A percentile compares a stretch with the other conserved stretches of the same genome.
Evolutionary conservation across 371 early-diverging fungal species (phyloP).

Genomic region (Nosema granulosis): DNA sequence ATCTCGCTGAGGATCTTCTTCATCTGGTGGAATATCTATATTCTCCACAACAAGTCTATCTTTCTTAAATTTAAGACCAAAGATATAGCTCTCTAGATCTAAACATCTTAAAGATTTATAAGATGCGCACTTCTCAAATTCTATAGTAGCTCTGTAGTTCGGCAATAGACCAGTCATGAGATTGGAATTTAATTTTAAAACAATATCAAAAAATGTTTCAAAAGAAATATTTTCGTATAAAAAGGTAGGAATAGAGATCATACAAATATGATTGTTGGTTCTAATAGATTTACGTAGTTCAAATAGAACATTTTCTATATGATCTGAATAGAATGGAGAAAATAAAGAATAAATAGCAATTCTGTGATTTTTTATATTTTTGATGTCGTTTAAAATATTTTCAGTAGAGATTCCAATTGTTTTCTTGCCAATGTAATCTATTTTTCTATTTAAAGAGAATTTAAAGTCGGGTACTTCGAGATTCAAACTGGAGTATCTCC

Average conservation of each 20-base stretch:
- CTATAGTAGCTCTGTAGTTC: conserved; percentile 30
- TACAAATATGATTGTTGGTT: conserved; percentile 15
- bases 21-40: conserved; percentile 42
- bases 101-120: background rate
- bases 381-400: conserved; percentile 9
- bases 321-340: conserved; percentile 5
- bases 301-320: conserved; percentile 11
- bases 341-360: conserved; percentile 27
- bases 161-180: conserved; percentile 25
- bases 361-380: background rate
- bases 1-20: background rate
- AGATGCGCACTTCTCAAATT: conserved; percentile 17
- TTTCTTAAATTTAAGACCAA: conserved; percentile 34
- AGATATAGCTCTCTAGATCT: conserved; percentile 21
- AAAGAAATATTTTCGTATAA: conserved; percentile 5
- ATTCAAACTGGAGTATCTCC: conserved; percentile 26
- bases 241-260: conserved; percentile 32
- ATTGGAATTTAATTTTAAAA: conserved; percentile 28
- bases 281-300: conserved; percentile 14
- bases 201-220: conserved; percentile 31
- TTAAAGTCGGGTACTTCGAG: background rate
- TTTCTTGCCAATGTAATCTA: background rate
- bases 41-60: conserved; percentile 20
- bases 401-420: conserved; percentile 3
- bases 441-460: conserved; percentile 21